phyloP scores from a whole-genome alignment of 1,284 basidiomycete species.

The Ceraceosorus guamensis region DNA sequence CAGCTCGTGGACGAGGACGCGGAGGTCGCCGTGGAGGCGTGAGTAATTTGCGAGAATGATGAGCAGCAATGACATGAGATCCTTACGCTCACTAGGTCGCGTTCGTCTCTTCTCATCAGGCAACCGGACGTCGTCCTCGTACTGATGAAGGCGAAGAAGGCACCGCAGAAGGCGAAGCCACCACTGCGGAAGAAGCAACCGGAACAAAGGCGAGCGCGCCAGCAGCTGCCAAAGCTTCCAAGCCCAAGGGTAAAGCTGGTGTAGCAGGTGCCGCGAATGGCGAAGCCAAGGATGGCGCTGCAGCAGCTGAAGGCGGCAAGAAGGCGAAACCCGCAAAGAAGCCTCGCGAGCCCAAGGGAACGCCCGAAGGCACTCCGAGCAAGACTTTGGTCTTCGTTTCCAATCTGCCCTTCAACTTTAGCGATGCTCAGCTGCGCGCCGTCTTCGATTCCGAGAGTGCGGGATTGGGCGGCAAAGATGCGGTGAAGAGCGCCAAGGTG shows the following conservation, averaged over 20 bases:
- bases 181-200: slow-evolving; percentile 13
- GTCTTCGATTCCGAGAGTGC: no score
- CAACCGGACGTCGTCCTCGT: slow-evolving; percentile 26
- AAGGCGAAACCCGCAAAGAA: slow-evolving; percentile 20
- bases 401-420: slow-evolving; percentile 36
- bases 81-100: slow-evolving; percentile 1
- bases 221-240: slow-evolving; percentile 10
- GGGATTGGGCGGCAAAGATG: slow-evolving; percentile 21
- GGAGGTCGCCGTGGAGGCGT: slow-evolving; percentile 2
- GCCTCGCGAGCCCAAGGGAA: slow-evolving; percentile 17
- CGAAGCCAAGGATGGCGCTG: slow-evolving; percentile 11
- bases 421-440: slow-evolving; percentile 33
- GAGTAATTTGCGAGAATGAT: slow-evolving; percentile 1
- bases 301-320: slow-evolving; percentile 13
- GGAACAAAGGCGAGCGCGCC: slow-evolving; percentile 13
- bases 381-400: slow-evolving; percentile 42
- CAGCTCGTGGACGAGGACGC: slow-evolving; percentile 1
- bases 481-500: slow-evolving; percentile 34
- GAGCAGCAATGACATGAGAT: neutral
- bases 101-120: neutral
- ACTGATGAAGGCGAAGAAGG: slow-evolving; percentile 38
- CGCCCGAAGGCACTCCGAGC: slow-evolving; percentile 33
- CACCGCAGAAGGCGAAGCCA: slow-evolving; percentile 19
- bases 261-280: slow-evolving; percentile 17
- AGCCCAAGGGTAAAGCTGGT: slow-evolving; percentile 25